Base-by-base conservation (phyloP, 768 basidiomycete genomes). In the Kwoniella sp. region DNA sequence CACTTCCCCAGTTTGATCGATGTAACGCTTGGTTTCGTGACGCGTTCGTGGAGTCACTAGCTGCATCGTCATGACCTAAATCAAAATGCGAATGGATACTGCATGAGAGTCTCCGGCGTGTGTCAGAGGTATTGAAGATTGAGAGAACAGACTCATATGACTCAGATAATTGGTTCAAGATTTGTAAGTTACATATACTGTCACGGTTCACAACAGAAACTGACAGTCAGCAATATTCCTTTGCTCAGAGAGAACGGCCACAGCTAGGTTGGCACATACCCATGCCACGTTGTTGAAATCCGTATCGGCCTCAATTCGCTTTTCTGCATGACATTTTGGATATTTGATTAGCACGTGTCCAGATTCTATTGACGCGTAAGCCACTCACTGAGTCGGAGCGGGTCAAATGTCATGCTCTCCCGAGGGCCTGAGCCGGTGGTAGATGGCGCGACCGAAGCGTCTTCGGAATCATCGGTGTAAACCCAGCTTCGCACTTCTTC, bases 261-360 rank as follows among this genome's bases (percentile, higher is more conserved):
- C 41, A 26, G 51, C 63, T 60, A n/a, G n/a, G n/a, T n/a, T n/a
- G n/a, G n/a, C n/a, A n/a, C n/a, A n/a, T 28, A 69, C 67, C 67
- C 67, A 69, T 29, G 63, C 67, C 26, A 69, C 67, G 11, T 52
- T 53, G 56, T 73, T 72, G 71, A 72, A 63, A 13, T 56, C 62
- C 2, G 45, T 25, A 17, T 57, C 52, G 17, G 58, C 68, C 55
- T 72, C 69, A 54, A 75, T 61, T 8, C 73, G 60, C 59, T 69
- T 68, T 37, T 66, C 73, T 75, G 68, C n/a, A n/a, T n/a, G n/a
- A n/a, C n/a, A n/a, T n/a, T n/a, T n/a, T n/a, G n/a, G n/a, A n/a
- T n/a, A n/a, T n/a, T n/a, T n/a, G n/a, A 50, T 60, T 11, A 29
- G 12, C 4, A 55, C 15, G 45, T 41, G 4, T 1, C 4, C 11